Evolutionary conservation across 2,329 filamentous ascomycete genomes (phyloP).

Genomic region (Blastomyces silverae): DNA sequence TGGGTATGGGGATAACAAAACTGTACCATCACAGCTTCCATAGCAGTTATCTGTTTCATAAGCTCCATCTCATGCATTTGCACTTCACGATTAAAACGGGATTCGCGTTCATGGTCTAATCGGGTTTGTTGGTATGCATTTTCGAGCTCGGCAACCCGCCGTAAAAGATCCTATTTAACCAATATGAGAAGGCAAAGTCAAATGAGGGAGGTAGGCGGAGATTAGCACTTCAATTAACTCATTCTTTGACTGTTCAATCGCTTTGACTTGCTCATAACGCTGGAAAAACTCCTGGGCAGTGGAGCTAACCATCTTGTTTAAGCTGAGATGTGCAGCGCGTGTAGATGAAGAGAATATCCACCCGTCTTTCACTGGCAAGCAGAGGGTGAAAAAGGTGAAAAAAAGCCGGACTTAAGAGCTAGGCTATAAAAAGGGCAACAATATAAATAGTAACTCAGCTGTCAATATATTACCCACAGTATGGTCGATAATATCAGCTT

Average conservation of each 20-base stretch:
- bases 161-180: conserved; percentile 40
- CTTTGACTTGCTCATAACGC: conserved; percentile 41
- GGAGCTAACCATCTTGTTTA: conserved; percentile 25
- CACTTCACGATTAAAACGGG: conserved; percentile 43
- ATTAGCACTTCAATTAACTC: conserved; percentile 42
- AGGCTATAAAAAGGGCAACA: background rate
- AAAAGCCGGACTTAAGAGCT: background rate
- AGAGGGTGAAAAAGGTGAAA: conserved; percentile 10
- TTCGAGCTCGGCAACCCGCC: conserved; percentile 41
- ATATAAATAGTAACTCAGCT: conserved; percentile 10
- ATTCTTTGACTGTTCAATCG: conserved; percentile 44
- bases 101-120: conserved; percentile 44
- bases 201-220: background rate
- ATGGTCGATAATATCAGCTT: background rate
- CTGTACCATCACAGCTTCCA: conserved; percentile 43
- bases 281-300: conserved; percentile 34
- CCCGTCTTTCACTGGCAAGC: background rate
- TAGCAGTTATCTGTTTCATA: conserved; percentile 42
- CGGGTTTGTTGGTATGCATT: conserved; percentile 40
- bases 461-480: background rate
- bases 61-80: conserved; percentile 44
- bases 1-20: conserved; percentile 5
- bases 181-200: background rate
- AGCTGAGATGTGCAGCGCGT: background rate
- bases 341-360: background rate